Evolutionary conservation across 2,329 filamentous ascomycete genomes (phyloP).

Genomic region (Fusarium xylarioides): DNA sequence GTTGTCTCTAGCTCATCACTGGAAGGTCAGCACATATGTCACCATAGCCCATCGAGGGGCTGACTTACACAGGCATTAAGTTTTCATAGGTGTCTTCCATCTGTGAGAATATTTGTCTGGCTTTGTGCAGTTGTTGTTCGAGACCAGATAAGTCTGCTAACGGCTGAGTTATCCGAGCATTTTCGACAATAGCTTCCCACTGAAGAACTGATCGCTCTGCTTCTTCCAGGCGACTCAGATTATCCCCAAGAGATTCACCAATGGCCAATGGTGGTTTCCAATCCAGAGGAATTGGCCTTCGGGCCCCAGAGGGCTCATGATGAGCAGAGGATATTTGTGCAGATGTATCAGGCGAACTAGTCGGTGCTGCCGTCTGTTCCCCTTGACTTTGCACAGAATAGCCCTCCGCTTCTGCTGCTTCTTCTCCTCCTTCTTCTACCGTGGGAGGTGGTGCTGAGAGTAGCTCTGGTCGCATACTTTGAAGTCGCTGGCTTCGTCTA

Average conservation of each 20-base stretch:
- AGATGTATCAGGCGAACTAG: not conserved
- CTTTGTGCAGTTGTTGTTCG: conserved; percentile 24
- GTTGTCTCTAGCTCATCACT: conserved; percentile 40
- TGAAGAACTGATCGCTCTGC: conserved; percentile 37
- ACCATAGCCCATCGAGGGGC: not conserved
- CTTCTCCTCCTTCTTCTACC: not conserved
- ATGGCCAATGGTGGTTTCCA: conserved; percentile 40
- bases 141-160: conserved; percentile 34
- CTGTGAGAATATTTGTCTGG: conserved; percentile 5
- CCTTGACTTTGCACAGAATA: not conserved
- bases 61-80: conserved; percentile 28
- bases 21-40: conserved; percentile 1
- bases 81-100: conserved; percentile 40
- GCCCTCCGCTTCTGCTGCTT: not conserved
- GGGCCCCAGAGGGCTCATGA: not conserved
- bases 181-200: conserved; percentile 40
- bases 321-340: not conserved
- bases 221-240: conserved; percentile 36
- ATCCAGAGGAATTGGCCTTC: conserved; percentile 10
- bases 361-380: not conserved
- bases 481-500: conserved; percentile 7
- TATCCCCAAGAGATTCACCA: conserved; percentile 35
- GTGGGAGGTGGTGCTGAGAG: not conserved
- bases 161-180: conserved; percentile 30
- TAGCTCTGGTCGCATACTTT: not conserved